Evolutionary conservation across 2,329 filamentous ascomycete genomes (phyloP), one percentile per base, ranked within the genome.

Genomic region (Dendryphion nanum): DNA sequence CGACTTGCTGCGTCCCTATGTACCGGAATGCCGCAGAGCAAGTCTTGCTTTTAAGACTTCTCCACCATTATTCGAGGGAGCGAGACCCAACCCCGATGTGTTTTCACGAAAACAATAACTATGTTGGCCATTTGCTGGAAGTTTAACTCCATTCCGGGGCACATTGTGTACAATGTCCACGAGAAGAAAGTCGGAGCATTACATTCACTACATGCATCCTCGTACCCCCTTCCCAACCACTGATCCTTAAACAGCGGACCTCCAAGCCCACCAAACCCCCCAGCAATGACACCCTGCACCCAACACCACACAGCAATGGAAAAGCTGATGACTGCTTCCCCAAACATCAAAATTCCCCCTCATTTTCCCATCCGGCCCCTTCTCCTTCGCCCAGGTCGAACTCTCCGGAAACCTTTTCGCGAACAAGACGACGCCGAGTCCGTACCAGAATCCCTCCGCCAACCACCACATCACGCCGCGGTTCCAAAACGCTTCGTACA

Each of bases 211-310:
- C n/a, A n/a, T n/a, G n/a, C n/a, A n/a, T n/a, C n/a, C n/a, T n/a
- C n/a, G n/a, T n/a, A n/a, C 23, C 23, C 8, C 23, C n/a, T 26
- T n/a, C 23, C 23, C 8, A 26, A 26, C 23, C 23, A 26, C 23
- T n/a, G n/a, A 26, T 8, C 23, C 29, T 30, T 15, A 30, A 10
- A 48, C 44, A 13, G 40, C 37, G 34, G 10, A 32, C 26, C 20
- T 43, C 51, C 51, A 54, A 18, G 49, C 45, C 31, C 38, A 28
- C 51, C 51, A 54, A 10, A 54, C 51, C 15, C 51, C 51, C 47
- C 47, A 54, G 35, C 48, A 54, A 45, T 54, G 51, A 20, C 44
- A 47, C 24, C 30, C 42, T 17, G 51, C 47, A 5, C 51, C 51
- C 17, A 43, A 13, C 2, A 52, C 47, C 30, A 54, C 51, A 36